phyloP scores from a whole-genome alignment of 169 alveolate genomes.

The Plasmodium cynomolgi region DNA sequence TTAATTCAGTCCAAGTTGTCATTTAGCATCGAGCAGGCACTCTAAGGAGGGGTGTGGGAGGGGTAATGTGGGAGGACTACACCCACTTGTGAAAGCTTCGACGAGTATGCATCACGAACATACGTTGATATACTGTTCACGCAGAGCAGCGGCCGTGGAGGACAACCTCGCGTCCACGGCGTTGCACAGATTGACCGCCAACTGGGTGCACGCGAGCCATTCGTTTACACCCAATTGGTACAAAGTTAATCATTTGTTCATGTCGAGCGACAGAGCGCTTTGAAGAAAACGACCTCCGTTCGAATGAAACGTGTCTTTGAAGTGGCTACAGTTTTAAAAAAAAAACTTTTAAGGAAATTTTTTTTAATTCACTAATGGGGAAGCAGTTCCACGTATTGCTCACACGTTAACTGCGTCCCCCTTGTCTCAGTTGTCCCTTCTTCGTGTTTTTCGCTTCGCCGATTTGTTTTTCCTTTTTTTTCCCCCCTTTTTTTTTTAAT shows the following conservation, averaged over 20 bases:
- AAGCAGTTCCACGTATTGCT: background rate
- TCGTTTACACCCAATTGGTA: background rate
- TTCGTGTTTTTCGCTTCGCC: background rate
- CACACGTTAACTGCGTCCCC: background rate
- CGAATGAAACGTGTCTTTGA: background rate
- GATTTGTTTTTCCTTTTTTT: background rate
- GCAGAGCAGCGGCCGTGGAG: background rate
- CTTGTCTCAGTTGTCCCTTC: background rate
- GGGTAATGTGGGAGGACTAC: background rate
- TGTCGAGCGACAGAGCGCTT: background rate
- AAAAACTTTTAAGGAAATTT: background rate
- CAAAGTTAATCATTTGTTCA: conserved; percentile 3
- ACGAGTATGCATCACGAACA: background rate
- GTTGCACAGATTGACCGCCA: background rate
- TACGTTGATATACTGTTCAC: background rate
- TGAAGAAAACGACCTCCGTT: background rate
- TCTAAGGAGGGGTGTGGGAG: background rate
- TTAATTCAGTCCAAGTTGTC: conserved; percentile 60
- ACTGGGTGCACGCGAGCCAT: background rate
- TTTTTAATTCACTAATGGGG: background rate
- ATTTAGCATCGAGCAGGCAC: conserved; percentile 14
- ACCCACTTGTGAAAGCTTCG: background rate
- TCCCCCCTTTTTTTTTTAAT: background rate
- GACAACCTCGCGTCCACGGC: background rate
- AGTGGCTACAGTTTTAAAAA: background rate